phyloP scores from a whole-genome alignment of 1,139 yeast species.

The Taiozyma onychis region DNA sequence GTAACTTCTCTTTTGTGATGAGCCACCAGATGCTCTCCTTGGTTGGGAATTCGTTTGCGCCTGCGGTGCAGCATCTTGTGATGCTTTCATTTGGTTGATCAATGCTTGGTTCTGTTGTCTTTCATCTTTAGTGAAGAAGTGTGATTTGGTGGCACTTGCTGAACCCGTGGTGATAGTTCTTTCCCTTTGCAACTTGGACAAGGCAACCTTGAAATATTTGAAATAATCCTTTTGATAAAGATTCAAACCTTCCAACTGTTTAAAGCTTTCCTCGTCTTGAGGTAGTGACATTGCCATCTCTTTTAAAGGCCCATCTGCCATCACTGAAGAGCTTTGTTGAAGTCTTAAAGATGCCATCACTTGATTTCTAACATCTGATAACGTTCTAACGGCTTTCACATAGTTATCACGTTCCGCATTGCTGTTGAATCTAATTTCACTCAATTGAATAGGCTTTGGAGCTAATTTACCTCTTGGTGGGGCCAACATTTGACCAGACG shows the following conservation, averaged over 20 bases:
- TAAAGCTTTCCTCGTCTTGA: constrained; percentile 44
- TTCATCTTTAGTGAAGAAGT: constrained; percentile 12
- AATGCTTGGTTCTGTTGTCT: constrained; percentile 9
- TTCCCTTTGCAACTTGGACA: constrained; percentile 30
- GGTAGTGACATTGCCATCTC: constrained; percentile 56
- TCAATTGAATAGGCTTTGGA: constrained; percentile 19
- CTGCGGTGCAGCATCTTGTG: constrained; percentile 5
- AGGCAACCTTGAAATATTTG: constrained; percentile 39
- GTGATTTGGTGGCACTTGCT: constrained; percentile 11
- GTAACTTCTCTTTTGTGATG: neutral
- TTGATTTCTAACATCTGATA: constrained; percentile 41
- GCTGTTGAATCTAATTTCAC: constrained; percentile 22
- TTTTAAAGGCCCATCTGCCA: constrained; percentile 44
- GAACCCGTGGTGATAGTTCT: neutral
- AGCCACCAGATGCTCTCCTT: neutral
- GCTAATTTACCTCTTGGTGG: constrained; percentile 6
- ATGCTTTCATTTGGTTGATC: constrained; percentile 7
- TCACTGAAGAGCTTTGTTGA: constrained; percentile 35
- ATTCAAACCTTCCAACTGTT: constrained; percentile 35
- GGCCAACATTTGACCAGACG: constrained; percentile 7
- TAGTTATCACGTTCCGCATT: constrained; percentile 24
- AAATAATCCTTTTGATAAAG: constrained; percentile 40
- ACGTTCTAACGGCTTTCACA: constrained; percentile 29
- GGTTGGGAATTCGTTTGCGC: neutral
- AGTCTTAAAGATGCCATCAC: constrained; percentile 39